Percentiles rank a stretch among this genome's conserved stretches.
Conservation (phyloP, 768 basidiomycete species). For the Leccinellum albellum region DNA sequence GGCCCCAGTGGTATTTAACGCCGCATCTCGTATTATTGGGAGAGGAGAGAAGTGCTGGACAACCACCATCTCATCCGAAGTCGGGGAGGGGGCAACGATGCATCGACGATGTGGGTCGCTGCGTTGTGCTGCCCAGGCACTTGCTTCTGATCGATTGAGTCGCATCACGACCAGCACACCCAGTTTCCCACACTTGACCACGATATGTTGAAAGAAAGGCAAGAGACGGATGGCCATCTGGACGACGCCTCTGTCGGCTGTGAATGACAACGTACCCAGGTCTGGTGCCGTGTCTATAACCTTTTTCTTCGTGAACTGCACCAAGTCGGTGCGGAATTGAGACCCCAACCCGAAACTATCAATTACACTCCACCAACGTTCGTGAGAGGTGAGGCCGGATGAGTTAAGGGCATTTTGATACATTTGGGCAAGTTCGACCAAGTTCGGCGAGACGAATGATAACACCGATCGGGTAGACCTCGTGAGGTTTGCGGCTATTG, state of each 20-base stretch:
- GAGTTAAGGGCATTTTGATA: conserved; percentile 48
- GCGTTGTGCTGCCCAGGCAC: conserved; percentile 48
- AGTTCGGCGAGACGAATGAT: conserved; percentile 79
- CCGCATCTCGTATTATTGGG: conserved; percentile 31
- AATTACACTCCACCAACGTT: conserved; percentile 62
- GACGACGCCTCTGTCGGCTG: conserved; percentile 65
- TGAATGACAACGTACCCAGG: conserved; percentile 52
- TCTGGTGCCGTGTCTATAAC: conserved; percentile 39
- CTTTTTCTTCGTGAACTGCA: conserved; percentile 48
- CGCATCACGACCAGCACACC: conserved; percentile 67
- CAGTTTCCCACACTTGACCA: conserved; percentile 79
- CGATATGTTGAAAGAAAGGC: conserved; percentile 78
- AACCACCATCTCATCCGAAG: conserved; percentile 48
- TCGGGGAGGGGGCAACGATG: conserved; percentile 49
- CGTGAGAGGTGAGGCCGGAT: conserved; percentile 48
- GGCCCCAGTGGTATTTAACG: conserved; percentile 83
- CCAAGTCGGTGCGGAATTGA: conserved; percentile 63
- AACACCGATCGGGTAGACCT: conserved; percentile 43
- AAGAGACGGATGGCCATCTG: conserved; percentile 81
- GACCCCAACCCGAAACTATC: conserved; percentile 64
- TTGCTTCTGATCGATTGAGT: conserved; percentile 38
- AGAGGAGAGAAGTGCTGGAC: conserved; percentile 72
- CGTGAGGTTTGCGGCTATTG: conserved; percentile 43
- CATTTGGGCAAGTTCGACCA: conserved; percentile 66
- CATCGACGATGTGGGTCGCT: conserved; percentile 46